These are phyloP conservation scores for Nematocida homosporus DNA, from an alignment of 371 early-diverging fungal species.

Conservation along the genomic window DNA sequence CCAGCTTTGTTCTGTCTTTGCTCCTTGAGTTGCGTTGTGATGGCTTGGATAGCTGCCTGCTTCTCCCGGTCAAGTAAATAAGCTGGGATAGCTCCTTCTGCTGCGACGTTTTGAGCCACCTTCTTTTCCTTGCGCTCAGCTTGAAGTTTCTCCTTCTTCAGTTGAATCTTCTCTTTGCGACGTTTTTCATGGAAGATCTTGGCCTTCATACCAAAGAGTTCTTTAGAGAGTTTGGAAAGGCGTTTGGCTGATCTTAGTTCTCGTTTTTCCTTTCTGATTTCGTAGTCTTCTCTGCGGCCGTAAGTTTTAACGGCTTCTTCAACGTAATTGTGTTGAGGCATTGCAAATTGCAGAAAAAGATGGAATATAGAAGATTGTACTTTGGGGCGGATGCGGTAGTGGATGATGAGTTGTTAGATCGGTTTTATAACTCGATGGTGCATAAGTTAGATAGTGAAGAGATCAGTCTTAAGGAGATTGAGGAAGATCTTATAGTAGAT, in stretches of 20 bases:
- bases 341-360: conserved; percentile 36
- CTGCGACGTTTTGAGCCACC: conserved; percentile 79
- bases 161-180: conserved; percentile 95
- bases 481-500: conserved; percentile 9
- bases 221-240: conserved; percentile 81
- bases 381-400: conserved; percentile 11
- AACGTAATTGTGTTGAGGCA: conserved; percentile 99
- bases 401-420: neutral
- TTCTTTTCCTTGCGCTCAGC: conserved; percentile 90
- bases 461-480: conserved; percentile 38
- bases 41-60: conserved; percentile 77
- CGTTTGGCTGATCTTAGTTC: conserved; percentile 87
- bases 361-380: conserved; percentile 28
- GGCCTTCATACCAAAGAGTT: conserved; percentile 93
- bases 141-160: conserved; percentile 82
- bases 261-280: conserved; percentile 85
- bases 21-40: conserved; percentile 97
- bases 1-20: conserved; percentile 98
- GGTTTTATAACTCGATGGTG: conserved; percentile 5
- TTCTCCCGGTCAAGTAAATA: conserved; percentile 97
- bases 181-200: conserved; percentile 96
- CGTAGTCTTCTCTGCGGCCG: conserved; percentile 91
- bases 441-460: neutral
- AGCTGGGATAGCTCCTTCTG: conserved; percentile 84
- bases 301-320: conserved; percentile 93